Evolutionary conservation across 2,329 filamentous ascomycete species (phyloP).

Genomic region (Exophiala alcalophila): DNA sequence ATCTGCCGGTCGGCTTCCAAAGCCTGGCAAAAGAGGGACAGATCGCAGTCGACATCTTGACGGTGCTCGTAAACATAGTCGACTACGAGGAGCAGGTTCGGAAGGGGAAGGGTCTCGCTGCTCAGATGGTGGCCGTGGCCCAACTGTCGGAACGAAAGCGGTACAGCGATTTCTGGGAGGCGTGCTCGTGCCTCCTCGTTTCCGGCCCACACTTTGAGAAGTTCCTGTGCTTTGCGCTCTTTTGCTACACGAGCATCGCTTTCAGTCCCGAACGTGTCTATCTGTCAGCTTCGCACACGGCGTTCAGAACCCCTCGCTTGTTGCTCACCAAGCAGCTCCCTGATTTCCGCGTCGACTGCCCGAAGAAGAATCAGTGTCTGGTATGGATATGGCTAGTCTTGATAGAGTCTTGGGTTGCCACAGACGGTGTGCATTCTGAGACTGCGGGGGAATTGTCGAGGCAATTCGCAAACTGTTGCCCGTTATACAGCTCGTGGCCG

Average conservation of each 20-base stretch:
- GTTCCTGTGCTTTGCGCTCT: constrained; percentile 2
- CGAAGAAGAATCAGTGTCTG: constrained; percentile 4
- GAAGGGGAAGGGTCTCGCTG: neutral
- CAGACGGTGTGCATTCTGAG: neutral
- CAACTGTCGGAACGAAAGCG: neutral
- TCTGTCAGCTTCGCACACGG: constrained; percentile 1
- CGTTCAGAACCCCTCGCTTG: neutral
- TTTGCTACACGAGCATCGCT: neutral
- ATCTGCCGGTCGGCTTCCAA: constrained; percentile 1
- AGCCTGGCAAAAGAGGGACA: neutral
- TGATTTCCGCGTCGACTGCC: neutral
- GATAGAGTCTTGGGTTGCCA: constrained; percentile 1
- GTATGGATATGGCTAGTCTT: constrained; percentile 8
- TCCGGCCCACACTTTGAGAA: constrained; percentile 2
- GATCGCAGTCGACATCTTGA: constrained; percentile 1
- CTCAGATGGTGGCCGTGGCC: neutral
- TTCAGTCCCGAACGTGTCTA: neutral
- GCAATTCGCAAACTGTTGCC: neutral
- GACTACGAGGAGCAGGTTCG: neutral
- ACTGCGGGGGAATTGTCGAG: neutral
- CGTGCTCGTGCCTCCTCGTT: constrained; percentile 4
- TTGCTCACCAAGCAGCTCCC: constrained; percentile 1
- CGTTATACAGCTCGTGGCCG: neutral
- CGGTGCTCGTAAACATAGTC: constrained; percentile 2
- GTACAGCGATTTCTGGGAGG: constrained; percentile 4